Conservation (phyloP, 805 yeast genomes). For the Hanseniaspora hatyaiensis region DNA sequence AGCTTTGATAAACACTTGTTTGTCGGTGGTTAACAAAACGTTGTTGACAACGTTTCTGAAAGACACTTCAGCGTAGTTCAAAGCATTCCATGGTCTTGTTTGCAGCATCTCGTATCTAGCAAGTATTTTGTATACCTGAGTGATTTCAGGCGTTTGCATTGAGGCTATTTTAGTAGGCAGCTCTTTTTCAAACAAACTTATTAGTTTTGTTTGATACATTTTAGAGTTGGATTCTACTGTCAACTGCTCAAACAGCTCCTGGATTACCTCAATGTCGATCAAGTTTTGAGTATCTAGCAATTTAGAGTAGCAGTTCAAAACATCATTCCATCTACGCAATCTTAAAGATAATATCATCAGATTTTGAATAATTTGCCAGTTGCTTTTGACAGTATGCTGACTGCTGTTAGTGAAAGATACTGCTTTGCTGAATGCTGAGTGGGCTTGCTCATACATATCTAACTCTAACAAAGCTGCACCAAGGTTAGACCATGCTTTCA, state of each 20-base stretch:
- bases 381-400: constrained; percentile 54
- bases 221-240: constrained; percentile 36
- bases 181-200: constrained; percentile 7
- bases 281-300: constrained; percentile 47
- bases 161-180: constrained; percentile 11
- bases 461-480: constrained; percentile 63
- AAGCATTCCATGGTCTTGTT: constrained; percentile 72
- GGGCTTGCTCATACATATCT: constrained; percentile 64
- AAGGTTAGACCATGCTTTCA: constrained; percentile 84
- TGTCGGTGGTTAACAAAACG: constrained; percentile 53
- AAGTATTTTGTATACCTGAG: constrained; percentile 44
- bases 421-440: constrained; percentile 74
- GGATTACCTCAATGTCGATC: constrained; percentile 64
- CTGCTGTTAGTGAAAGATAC: constrained; percentile 69
- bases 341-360: constrained; percentile 70
- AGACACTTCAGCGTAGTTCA: constrained; percentile 79
- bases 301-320: constrained; percentile 57
- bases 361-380: constrained; percentile 89
- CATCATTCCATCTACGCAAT: constrained; percentile 81
- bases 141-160: constrained; percentile 7
- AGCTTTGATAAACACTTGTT: constrained; percentile 60
- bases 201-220: constrained; percentile 46
- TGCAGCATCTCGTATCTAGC: constrained; percentile 83
- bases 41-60: constrained; percentile 57
- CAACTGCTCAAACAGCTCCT: constrained; percentile 57